Conservation (phyloP, 176 grass and related monocot genomes). For the Aegilops umbellulata region DNA sequence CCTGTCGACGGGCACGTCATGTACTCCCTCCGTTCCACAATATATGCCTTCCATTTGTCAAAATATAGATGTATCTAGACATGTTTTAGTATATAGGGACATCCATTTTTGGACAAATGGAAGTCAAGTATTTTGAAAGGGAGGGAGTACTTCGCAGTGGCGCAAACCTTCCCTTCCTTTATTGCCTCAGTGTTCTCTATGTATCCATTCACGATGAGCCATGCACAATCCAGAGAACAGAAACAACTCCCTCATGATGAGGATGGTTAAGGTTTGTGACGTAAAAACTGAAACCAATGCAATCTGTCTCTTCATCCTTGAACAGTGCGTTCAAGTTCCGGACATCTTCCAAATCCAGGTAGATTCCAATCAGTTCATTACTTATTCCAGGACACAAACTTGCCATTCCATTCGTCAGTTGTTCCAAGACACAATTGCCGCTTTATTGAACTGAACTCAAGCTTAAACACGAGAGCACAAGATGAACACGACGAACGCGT, state of each 20-base stretch:
- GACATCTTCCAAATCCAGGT: not conserved
- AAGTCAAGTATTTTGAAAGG: too few species aligned
- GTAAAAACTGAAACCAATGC: too few species aligned
- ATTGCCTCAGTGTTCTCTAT: not conserved
- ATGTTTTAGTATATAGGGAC: too few species aligned
- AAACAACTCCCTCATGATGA: not conserved
- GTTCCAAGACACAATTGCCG: not conserved
- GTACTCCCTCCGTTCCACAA: not conserved
- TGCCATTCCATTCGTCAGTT: not conserved
- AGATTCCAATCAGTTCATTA: not conserved
- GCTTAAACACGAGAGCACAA: not conserved
- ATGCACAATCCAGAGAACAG: not conserved
- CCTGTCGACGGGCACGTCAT: slow-evolving; percentile 46
- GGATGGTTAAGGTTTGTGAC: not conserved
- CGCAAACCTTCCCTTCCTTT: not conserved
- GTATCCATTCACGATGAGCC: slow-evolving; percentile 2
- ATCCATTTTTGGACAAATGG: too few species aligned
- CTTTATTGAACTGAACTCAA: not conserved
- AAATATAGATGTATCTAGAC: too few species aligned
- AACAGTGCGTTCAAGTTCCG: not conserved
- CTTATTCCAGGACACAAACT: not conserved
- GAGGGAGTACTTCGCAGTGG: slow-evolving; percentile 16
- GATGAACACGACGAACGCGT: not conserved
- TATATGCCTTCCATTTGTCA: too few species aligned
- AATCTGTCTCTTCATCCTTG: too few species aligned